Evolutionary conservation across 2,329 filamentous ascomycete species (phyloP).

Genomic region (Leptographium radiaticola): DNA sequence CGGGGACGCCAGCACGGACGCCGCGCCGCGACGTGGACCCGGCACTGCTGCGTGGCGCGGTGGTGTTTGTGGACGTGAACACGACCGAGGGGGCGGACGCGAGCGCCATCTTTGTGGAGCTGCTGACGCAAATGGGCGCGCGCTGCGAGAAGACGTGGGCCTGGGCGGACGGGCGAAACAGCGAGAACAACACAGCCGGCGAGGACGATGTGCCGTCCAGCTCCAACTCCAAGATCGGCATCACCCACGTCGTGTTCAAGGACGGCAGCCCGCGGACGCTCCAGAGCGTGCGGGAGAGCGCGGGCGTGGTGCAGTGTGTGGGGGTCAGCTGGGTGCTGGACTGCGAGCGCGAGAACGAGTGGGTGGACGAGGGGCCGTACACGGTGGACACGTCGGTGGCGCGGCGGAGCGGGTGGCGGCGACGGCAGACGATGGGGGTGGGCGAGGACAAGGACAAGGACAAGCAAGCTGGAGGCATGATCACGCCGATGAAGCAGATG

Average conservation of each 20-base stretch:
- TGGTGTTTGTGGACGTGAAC: constrained; percentile 74
- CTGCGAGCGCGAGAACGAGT: constrained; percentile 63
- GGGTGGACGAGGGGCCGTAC: constrained; percentile 62
- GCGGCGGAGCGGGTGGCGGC: constrained; percentile 56
- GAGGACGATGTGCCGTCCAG: neutral
- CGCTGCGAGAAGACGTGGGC: constrained; percentile 63
- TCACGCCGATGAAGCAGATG: constrained; percentile 20
- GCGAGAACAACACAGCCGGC: too few relatives aligned
- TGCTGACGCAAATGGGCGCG: constrained; percentile 71
- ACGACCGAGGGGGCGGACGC: constrained; percentile 72
- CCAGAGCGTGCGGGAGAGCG: constrained; percentile 62
- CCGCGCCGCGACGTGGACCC: constrained; percentile 40
- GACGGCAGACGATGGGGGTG: constrained; percentile 73
- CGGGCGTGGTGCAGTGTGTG: constrained; percentile 70
- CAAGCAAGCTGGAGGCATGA: constrained; percentile 46
- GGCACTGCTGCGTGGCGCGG: constrained; percentile 50
- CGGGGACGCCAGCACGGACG: constrained; percentile 43
- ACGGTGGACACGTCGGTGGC: constrained; percentile 53
- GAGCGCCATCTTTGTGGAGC: constrained; percentile 62
- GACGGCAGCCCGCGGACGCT: constrained; percentile 71
- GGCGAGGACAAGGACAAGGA: constrained; percentile 56
- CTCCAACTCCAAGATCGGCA: constrained; percentile 44
- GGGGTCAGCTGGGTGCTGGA: constrained; percentile 82
- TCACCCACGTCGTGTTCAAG: constrained; percentile 85
- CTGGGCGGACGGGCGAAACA: constrained; percentile 43